phyloP scores from a whole-genome alignment of 495 filamentous ascomycete species.

The Mycothermus thermophilus region DNA sequence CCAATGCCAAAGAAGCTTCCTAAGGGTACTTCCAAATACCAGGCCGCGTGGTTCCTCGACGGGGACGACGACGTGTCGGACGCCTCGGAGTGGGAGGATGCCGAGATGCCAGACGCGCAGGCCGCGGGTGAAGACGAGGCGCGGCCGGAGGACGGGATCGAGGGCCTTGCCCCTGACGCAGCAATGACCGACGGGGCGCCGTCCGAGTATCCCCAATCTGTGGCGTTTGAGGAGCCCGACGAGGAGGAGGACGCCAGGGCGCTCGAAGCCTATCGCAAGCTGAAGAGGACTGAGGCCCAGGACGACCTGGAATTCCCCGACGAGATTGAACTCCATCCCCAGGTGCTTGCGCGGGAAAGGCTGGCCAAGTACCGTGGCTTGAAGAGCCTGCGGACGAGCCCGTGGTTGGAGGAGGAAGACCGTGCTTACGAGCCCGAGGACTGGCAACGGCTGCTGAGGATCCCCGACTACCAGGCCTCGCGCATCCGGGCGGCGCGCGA shows the following conservation, averaged over 20 bases:
- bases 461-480: conserved; percentile 70
- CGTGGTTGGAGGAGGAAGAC: conserved; percentile 83
- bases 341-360: conserved; percentile 73
- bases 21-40: conserved; percentile 83
- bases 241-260: conserved; percentile 74
- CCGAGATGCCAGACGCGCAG: conserved; percentile 56
- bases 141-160: conserved; percentile 59
- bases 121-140: conserved; percentile 26
- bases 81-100: conserved; percentile 67
- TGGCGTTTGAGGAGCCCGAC: conserved; percentile 77
- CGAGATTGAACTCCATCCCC: conserved; percentile 86
- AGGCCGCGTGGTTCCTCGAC: conserved; percentile 82
- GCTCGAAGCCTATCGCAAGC: conserved; percentile 62
- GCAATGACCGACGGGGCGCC: conserved; percentile 65
- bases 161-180: conserved; percentile 51
- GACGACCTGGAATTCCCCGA: conserved; percentile 95
- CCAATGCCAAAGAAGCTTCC: conserved; percentile 59
- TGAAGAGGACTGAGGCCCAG: conserved; percentile 60
- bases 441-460: conserved; percentile 69
- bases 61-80: conserved; percentile 73
- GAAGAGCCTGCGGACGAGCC: conserved; percentile 73
- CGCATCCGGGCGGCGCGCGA: conserved; percentile 63
- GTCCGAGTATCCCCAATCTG: conserved; percentile 79
- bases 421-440: conserved; percentile 73
- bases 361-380: conserved; percentile 75